phyloP scores from a whole-genome alignment of 176 grass and related monocot genomes.

The Cenchrus fungigraminus region DNA sequence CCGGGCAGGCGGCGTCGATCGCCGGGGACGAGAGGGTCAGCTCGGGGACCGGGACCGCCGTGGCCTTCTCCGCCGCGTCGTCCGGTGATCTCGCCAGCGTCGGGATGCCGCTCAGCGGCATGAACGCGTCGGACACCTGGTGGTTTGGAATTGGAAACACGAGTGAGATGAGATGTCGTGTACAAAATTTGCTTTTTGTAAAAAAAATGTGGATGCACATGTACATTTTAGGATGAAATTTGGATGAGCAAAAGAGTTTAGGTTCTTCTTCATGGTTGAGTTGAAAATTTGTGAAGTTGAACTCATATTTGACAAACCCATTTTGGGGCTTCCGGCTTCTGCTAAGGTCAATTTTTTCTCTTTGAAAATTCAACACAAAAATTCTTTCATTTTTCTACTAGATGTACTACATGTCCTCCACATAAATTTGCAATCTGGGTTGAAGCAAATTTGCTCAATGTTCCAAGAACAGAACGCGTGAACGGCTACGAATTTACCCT shows the following conservation, averaged over 20 bases:
- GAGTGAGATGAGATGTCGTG: background rate
- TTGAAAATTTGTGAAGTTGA: background rate
- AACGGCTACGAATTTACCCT: background rate
- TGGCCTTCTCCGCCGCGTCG: slow-evolving; percentile 26
- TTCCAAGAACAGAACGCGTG: background rate
- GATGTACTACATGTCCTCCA: background rate
- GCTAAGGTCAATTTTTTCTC: background rate
- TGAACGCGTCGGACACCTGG: slow-evolving; percentile 42
- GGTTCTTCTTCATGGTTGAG: background rate
- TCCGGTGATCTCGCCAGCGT: background rate
- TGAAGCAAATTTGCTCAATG: background rate
- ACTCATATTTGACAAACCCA: background rate
- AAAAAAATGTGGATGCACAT: background rate
- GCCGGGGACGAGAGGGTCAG: slow-evolving; percentile 52
- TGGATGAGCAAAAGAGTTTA: background rate
- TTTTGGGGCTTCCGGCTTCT: background rate
- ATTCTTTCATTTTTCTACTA: background rate
- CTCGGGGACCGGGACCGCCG: slow-evolving; percentile 34
- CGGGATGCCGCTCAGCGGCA: slow-evolving; percentile 17
- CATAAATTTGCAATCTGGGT: background rate
- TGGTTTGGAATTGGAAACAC: background rate
- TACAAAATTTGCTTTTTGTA: background rate
- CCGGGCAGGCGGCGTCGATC: slow-evolving; percentile 26
- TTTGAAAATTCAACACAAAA: no score
- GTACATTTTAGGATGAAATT: background rate